These are phyloP conservation scores for Dioszegia aurantiaca DNA, from an alignment of 768 basidiomycete species.

Conservation along the genomic window DNA sequence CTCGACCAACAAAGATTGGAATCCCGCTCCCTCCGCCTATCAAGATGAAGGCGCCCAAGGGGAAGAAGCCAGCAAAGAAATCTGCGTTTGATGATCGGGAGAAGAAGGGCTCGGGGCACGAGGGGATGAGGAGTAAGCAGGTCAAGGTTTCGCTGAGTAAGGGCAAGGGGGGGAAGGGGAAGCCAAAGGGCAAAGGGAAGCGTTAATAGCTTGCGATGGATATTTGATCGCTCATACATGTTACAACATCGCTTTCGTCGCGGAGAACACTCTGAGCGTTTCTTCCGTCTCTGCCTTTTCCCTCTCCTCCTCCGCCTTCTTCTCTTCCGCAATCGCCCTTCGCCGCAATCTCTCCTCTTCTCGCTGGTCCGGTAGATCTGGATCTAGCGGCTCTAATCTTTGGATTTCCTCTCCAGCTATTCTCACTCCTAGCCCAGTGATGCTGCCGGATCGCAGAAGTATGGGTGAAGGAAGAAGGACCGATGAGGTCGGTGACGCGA, in stretches of 20 bases:
- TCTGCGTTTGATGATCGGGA: conserved; percentile 39
- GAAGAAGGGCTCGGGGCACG: conserved; percentile 23
- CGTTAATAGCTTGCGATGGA: too few species aligned
- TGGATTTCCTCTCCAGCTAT: background rate
- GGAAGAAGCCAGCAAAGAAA: conserved; percentile 19
- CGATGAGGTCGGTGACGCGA: background rate
- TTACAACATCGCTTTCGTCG: conserved; percentile 8
- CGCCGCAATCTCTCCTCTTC: conserved; percentile 6
- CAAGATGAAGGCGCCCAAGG: conserved; percentile 20
- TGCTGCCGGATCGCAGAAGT: background rate
- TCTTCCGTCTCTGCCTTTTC: conserved; percentile 9
- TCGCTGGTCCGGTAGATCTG: conserved; percentile 12
- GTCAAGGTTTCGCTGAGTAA: conserved; percentile 33
- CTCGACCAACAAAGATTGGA: conserved; percentile 72
- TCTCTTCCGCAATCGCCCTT: conserved; percentile 1
- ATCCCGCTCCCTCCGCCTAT: conserved; percentile 52
- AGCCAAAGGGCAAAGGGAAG: conserved; percentile 28
- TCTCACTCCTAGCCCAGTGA: background rate
- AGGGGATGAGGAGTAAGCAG: conserved; percentile 41
- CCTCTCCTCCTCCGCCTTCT: conserved; percentile 4
- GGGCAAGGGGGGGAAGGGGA: conserved; percentile 28
- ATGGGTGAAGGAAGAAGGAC: background rate
- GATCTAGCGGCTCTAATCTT: conserved; percentile 3
- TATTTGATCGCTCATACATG: too few species aligned
- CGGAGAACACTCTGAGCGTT: conserved; percentile 3